Evolutionary conservation across 257 asterid genomes (phyloP).

Genomic region (Gentiana dahurica): DNA sequence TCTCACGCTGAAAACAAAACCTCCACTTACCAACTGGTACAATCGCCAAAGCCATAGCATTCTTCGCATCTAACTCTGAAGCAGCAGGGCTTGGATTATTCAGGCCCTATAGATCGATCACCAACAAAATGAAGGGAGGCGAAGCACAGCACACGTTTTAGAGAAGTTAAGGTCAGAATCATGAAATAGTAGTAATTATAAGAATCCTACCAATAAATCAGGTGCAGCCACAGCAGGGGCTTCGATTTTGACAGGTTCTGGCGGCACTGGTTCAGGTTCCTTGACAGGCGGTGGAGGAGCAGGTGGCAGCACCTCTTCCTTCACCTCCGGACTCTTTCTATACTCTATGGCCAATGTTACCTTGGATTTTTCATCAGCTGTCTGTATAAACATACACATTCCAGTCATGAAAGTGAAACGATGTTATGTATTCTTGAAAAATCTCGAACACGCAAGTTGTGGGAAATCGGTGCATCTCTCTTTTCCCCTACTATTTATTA

Average conservation of each 20-base stretch:
- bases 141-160: conserved; percentile 8
- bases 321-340: conserved; percentile 49
- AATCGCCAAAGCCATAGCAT: conserved; percentile 88
- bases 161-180: conserved; percentile 1
- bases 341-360: conserved; percentile 69
- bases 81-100: conserved; percentile 67
- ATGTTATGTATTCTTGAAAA: too few relatives aligned
- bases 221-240: conserved; percentile 44
- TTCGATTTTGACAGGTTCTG: conserved; percentile 52
- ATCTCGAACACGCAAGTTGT: too few relatives aligned
- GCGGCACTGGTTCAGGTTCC: conserved; percentile 32
- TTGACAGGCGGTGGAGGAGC: conserved; percentile 42
- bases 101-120: conserved; percentile 35
- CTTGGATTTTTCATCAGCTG: conserved; percentile 55
- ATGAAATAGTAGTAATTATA: background rate
- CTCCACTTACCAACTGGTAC: conserved; percentile 64
- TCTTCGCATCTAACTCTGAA: conserved; percentile 71
- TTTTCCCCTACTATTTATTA: too few relatives aligned
- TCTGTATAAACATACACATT: conserved; percentile 6
- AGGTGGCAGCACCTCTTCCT: conserved; percentile 44
- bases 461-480: too few relatives aligned
- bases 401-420: background rate
- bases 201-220: conserved; percentile 58
- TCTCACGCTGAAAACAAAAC: background rate
- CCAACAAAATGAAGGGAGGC: background rate